Base-by-base conservation (phyloP, 169 alveolate species). In the Theileria annulata region DNA sequence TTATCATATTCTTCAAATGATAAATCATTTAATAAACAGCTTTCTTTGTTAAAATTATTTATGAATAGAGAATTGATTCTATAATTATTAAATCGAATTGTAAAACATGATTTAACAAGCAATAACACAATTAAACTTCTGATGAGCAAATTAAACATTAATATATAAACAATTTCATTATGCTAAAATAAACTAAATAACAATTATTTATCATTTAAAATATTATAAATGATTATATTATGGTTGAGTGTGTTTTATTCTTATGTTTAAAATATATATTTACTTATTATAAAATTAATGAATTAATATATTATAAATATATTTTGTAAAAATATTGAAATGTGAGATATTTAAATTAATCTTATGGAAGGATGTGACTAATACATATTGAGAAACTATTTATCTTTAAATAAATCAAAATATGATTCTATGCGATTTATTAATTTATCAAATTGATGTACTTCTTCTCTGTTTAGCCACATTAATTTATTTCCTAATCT, bases 401-500 rank as follows among this genome's bases (percentile, higher is more conserved):
- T 42, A n/a, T n/a, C n/a, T 59, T 77, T 68, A 69, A 77, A 83
- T 8, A 83, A 59, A 13, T 74, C 59, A 27, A 83, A 66, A 56
- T 83, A 83, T 5, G 67, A 35, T 49, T 10, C 37, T 23, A 83
- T 27, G 42, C 90, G 66, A n/a, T 79, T 15, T 27, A 83, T 86
- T 63, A 83, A 68, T 71, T 69, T 63, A 47, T 83, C 82, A 5
- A 83, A 80, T 33, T 83, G 90, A 33, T 83, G 86, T n/a, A 83
- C 59, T 56, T 83, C 90, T 71, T 83, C 90, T 3, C 81, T 48
- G 76, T 83, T 83, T 17, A 83, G 28, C 77, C 78, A 76, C 23
- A 81, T 76, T 23, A 83, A 56, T 10, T 76, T 75, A 37, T 83
- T 78, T 17, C 90, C 90, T 71, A 69, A 69, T 3, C 90, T 83